phyloP scores from a whole-genome alignment of 306 rosid species.

The Quercus parvula region DNA sequence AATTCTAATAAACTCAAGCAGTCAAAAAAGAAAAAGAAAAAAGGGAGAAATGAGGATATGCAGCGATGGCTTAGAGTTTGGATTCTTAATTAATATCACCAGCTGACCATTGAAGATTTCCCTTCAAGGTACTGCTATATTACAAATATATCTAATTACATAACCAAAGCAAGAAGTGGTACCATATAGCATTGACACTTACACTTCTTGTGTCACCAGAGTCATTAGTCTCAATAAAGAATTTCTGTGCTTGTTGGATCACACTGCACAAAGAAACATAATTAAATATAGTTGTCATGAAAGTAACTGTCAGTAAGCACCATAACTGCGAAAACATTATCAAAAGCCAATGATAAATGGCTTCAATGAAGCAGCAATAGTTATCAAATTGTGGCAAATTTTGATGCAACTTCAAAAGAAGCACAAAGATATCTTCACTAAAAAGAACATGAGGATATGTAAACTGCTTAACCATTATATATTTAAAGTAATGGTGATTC shows the following conservation, averaged over 20 bases:
- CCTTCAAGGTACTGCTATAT: constrained; percentile 7
- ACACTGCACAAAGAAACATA: constrained; percentile 49
- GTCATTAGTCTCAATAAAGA: constrained; percentile 57
- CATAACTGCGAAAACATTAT: constrained; percentile 13
- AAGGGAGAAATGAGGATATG: not conserved
- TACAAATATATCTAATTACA: constrained; percentile 3
- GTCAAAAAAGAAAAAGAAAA: not conserved
- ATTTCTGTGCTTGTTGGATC: constrained; percentile 80
- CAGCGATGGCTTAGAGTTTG: not conserved
- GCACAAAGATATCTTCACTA: not conserved
- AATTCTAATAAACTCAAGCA: not conserved
- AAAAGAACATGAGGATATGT: not conserved
- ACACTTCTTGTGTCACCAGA: constrained; percentile 77
- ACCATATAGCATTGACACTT: constrained; percentile 22
- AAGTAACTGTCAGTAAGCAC: constrained; percentile 20
- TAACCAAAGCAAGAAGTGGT: not conserved
- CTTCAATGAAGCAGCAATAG: not conserved
- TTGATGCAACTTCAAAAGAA: not conserved
- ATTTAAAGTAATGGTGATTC: not conserved
- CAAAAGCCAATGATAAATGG: not conserved
- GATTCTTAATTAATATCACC: constrained; percentile 9
- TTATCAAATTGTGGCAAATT: not conserved
- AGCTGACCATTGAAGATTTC: not conserved
- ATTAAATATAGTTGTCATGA: constrained; percentile 12
- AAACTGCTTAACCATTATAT: not conserved